Percentiles rank a stretch among this genome's conserved stretches.
These are phyloP conservation scores for Aphanomyces stellatus DNA, from an alignment of 352 stramenopile genomes.

Conservation along the genomic window DNA sequence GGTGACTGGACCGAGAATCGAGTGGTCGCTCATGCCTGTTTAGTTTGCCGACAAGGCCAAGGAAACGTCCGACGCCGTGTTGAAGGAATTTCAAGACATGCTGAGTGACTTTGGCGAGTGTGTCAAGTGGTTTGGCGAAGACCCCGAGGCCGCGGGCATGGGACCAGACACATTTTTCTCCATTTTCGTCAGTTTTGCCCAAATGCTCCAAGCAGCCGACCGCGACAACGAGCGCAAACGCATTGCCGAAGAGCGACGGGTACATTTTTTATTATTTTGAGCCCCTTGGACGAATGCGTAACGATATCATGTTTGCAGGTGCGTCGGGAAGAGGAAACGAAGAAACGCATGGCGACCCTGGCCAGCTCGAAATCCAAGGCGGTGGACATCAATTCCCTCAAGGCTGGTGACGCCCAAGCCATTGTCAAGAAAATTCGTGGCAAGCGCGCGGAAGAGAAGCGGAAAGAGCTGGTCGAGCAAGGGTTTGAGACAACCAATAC, in stretches of 20 bases:
- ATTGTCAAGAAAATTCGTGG: conserved; percentile 78
- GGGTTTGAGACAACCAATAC: conserved; percentile 9
- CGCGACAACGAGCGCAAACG: conserved; percentile 80
- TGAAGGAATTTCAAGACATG: conserved; percentile 45
- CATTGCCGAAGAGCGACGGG: conserved; percentile 63
- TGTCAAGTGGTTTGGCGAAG: conserved; percentile 63
- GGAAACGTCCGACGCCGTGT: conserved; percentile 47
- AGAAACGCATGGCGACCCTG: conserved; percentile 69
- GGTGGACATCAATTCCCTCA: conserved; percentile 55
- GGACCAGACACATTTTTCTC: conserved; percentile 75
- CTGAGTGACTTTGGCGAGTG: conserved; percentile 59
- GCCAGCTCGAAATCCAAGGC: conserved; percentile 26
- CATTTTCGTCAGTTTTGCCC: conserved; percentile 79
- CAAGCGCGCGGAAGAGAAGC: conserved; percentile 72
- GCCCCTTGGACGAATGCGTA: not conserved
- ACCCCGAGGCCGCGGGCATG: conserved; percentile 44
- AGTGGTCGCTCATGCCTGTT: not conserved
- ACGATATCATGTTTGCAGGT: conserved; percentile 16
- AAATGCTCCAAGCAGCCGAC: conserved; percentile 67
- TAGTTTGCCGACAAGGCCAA: conserved; percentile 57
- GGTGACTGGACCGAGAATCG: not conserved
- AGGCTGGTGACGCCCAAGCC: conserved; percentile 70
- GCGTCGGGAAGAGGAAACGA: conserved; percentile 65
- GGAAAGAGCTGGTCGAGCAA: conserved; percentile 34
- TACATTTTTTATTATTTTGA: not conserved